Base-by-base conservation (phyloP, 75 land plant species). In the Cryptomeria japonica region DNA sequence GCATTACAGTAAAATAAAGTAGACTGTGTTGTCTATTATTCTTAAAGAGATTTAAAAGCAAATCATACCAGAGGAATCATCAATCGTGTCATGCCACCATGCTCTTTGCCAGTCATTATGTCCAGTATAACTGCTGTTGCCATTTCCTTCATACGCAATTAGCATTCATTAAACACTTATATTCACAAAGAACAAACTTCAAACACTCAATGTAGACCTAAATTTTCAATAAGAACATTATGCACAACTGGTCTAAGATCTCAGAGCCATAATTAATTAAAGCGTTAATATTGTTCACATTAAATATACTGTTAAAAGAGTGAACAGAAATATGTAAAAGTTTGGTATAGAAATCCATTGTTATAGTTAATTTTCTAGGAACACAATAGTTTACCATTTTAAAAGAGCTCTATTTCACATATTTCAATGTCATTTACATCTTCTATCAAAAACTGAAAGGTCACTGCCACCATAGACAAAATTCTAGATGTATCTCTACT, bases 51-150 rank as follows among this genome's bases (percentile, higher is more conserved):
- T 37, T 75, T 72, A 49, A 78, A 55, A 86, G 38, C 22, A 86
- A 80, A 22, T 15, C 25, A 34, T 92, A 95, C 99, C 99, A 86
- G 94, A 98, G 36, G 87, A 88, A 53, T 72, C 34, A 3, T 88
- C 86, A 3, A 93, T 88, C 58, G 92, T 93, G 68, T 89, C 90
- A 84, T 98, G 99, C 93, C 96, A 96, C 99, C 99, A 98, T 82
- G 96, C 96, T 53, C 98, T 98, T 85, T 93, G 92, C 99, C 99
- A 98, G 90, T 98, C 90, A 92, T 98, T 98, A 75, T 92, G 89
- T 46, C 93, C 95, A 89, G 89, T 88, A 16, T 92, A 68, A 90
- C 84, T 42, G 49, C 13, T 41, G 47, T 28, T 44, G 47, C 86
- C 93, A 91, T 95, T 93, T 85, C 89, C 96, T 94, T 89, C 75